phyloP scores from a whole-genome alignment of 148 eudicot species.

The Rhododendron kiyosumense region DNA sequence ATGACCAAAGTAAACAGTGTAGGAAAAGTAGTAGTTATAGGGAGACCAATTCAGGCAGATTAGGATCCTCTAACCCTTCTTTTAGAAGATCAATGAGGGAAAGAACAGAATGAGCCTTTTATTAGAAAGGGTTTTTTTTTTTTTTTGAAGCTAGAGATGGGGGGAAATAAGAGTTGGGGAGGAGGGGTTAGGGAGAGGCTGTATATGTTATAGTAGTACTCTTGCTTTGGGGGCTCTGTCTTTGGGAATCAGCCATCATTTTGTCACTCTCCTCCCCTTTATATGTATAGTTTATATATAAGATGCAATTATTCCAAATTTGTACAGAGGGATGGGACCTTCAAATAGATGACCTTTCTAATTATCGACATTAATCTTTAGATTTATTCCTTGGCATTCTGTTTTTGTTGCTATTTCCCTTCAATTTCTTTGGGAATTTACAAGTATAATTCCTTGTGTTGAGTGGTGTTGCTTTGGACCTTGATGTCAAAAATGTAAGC shows the following conservation, averaged over 20 bases:
- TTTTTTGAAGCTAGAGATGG: neutral
- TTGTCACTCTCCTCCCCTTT: constrained; percentile 27
- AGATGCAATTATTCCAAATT: neutral
- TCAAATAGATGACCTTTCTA: neutral
- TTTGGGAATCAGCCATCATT: constrained; percentile 18
- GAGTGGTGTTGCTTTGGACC: neutral
- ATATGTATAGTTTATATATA: neutral
- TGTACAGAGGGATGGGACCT: constrained; percentile 3
- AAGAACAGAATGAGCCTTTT: constrained; percentile 14
- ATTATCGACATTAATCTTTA: neutral
- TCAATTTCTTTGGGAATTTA: neutral
- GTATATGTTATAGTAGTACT: constrained; percentile 18
- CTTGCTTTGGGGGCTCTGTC: constrained; percentile 12
- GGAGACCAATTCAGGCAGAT: constrained; percentile 23
- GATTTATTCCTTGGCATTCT: neutral
- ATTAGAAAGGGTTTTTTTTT: neutral
- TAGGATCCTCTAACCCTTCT: constrained; percentile 25
- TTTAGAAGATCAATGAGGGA: constrained; percentile 28
- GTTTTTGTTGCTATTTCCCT: neutral
- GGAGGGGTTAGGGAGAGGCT: constrained; percentile 20
- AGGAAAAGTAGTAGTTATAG: constrained; percentile 32
- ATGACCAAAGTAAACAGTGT: constrained; percentile 16
- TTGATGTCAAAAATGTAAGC: neutral
- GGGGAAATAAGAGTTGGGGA: constrained; percentile 13
- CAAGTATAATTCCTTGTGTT: neutral